Percentiles rank a stretch among this genome's conserved stretches.
Evolutionary conservation across 176 grass and related monocot species (phyloP).

Genomic region (Carex kokanica): DNA sequence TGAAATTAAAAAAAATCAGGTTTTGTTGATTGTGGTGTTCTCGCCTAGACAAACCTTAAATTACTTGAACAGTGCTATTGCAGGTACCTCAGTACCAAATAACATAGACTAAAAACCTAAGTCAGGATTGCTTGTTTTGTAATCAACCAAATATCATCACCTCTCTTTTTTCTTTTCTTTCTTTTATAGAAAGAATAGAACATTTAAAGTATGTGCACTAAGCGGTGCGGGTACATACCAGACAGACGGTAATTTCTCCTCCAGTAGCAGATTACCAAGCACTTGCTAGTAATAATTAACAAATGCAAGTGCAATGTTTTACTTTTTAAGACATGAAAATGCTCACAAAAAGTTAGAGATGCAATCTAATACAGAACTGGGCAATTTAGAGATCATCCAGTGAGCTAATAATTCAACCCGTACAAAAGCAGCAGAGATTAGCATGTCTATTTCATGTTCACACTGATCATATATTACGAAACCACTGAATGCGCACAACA

Average conservation of each 20-base stretch:
- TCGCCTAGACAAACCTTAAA: neutral
- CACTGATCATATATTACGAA: conserved; percentile 97
- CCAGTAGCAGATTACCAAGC: neutral
- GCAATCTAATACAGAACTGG: conserved; percentile 28
- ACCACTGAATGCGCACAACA: conserved; percentile 65
- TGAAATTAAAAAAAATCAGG: neutral
- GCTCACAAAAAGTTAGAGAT: conserved; percentile 29
- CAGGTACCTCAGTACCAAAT: neutral
- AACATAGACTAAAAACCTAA: neutral
- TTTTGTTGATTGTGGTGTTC: neutral
- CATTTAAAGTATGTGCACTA: neutral
- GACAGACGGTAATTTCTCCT: neutral
- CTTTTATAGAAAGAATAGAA: neutral
- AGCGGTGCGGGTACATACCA: neutral
- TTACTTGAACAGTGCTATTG: neutral
- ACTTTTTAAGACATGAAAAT: neutral
- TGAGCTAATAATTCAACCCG: conserved; percentile 38
- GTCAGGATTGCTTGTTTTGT: neutral
- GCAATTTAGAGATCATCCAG: conserved; percentile 35
- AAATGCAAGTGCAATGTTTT: neutral
- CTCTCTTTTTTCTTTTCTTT: neutral
- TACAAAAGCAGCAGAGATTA: conserved; percentile 39
- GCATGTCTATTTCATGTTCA: conserved; percentile 65
- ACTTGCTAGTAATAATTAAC: neutral
- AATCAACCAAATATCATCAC: neutral